Conservation (phyloP, 2,329 filamentous ascomycete species). For the Bisporella sp. region DNA sequence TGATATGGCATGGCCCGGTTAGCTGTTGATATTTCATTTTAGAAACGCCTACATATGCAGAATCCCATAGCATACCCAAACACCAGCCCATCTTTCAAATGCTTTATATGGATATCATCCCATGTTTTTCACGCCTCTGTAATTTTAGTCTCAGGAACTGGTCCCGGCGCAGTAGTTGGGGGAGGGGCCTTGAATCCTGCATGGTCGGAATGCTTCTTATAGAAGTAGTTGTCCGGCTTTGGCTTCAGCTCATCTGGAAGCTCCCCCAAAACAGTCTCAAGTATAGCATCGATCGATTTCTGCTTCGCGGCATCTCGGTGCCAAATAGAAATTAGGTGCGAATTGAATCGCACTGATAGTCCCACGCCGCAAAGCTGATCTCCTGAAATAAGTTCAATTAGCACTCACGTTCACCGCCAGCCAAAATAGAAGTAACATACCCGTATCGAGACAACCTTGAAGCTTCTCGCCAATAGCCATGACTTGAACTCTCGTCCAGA, state of each 20-base stretch:
- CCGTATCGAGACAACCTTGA: slow-evolving; percentile 63
- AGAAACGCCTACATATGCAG: slow-evolving; percentile 8
- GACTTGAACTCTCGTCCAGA: slow-evolving; percentile 77
- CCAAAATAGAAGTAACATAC: slow-evolving; percentile 36
- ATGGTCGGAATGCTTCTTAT: slow-evolving; percentile 87
- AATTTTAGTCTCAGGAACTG: not conserved
- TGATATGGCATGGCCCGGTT: not conserved
- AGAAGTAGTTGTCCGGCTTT: slow-evolving; percentile 67
- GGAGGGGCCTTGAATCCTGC: slow-evolving; percentile 62
- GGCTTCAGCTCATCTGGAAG: slow-evolving; percentile 68
- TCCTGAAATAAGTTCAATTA: slow-evolving; percentile 36
- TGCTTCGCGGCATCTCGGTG: slow-evolving; percentile 81
- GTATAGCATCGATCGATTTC: slow-evolving; percentile 68
- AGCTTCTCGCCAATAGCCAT: slow-evolving; percentile 78
- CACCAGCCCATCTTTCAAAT: slow-evolving; percentile 5
- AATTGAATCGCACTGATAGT: slow-evolving; percentile 82
- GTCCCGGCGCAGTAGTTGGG: slow-evolving; percentile 14
- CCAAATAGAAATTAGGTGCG: slow-evolving; percentile 85
- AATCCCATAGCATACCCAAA: slow-evolving; percentile 1
- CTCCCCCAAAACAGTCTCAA: slow-evolving; percentile 65
- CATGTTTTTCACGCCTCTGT: not conserved
- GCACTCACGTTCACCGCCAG: not conserved
- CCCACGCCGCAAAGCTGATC: slow-evolving; percentile 88
- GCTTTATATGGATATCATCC: not conserved
- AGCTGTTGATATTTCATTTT: slow-evolving; percentile 1